Base-by-base conservation (phyloP, 1,139 yeast genomes). In the Hemisphaericaspora xylanilytica region DNA sequence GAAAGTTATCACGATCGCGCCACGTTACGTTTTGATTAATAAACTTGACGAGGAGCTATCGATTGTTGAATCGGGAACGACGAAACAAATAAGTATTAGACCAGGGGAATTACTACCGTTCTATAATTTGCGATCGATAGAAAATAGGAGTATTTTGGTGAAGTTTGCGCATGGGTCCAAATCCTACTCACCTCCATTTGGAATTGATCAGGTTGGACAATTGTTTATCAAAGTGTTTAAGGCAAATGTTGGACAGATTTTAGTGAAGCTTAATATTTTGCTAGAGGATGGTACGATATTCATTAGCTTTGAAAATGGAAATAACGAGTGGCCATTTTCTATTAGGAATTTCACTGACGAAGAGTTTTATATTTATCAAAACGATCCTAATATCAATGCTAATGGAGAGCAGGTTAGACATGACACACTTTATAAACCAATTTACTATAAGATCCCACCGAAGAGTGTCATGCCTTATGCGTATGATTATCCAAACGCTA, bases 381-480 rank as follows among this genome's bases (percentile, higher is more conserved):
- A 85, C 28, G 85, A 89, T 61, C 96, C 97, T 0, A 78, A 81
- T 49, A 66, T 85, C 30, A 83, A 85, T 52, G 86, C 78, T 34
- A 79, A 81, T 49, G 95, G 92, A 7, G 86, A 80, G 42, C 67
- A 70, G 32, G 65, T 77, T 38, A 66, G 69, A 48, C 46, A 69
- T 52, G 64, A 70, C 41, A 67, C 63, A 5, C 67, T 67, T n/a
- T 85, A 80, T 56, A 81, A 80, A 47, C 94, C 94, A 3, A 72
- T 88, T 17, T 80, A 75, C 52, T 92, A 90, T 56, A 76, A 78
- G 42, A 73, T 90, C 17, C 97, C 97, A 0, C 81, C 95, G 1
- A 81, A 80, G 56, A 87, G 96, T 65, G 95, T 88, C 2, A 94
- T 94, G 98, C 97, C 97, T 0, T 94, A 92, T 59, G 89, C 98